These are phyloP conservation scores for Scedosporium minutisporum DNA, from an alignment of 2,329 filamentous ascomycete species.

Conservation along the genomic window DNA sequence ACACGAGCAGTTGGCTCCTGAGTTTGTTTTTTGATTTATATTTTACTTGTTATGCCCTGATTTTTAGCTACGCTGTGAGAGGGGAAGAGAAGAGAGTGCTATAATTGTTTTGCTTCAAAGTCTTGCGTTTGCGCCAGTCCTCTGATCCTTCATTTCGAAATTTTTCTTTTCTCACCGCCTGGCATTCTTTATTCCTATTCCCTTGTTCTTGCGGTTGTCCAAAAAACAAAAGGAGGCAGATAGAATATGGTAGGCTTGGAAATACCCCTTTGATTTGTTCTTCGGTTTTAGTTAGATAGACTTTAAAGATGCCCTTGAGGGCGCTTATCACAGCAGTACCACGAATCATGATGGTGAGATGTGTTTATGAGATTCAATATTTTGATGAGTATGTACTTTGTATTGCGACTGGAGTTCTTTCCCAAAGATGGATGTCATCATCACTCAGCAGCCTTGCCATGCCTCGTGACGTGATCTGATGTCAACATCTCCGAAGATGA, in stretches of 20 bases:
- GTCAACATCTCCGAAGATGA: too few species aligned
- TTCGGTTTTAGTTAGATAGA: constrained; percentile 1
- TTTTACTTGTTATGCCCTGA: not conserved
- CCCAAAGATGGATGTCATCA: too few species aligned
- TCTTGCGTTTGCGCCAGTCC: not conserved
- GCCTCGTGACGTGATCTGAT: too few species aligned
- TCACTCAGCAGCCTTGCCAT: too few species aligned
- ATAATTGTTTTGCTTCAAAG: not conserved
- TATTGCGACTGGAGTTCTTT: too few species aligned
- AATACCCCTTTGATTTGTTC: constrained; percentile 1
- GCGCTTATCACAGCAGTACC: not conserved
- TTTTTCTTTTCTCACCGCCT: not conserved
- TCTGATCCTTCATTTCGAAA: not conserved
- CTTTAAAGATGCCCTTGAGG: not conserved
- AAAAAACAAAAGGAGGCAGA: not conserved
- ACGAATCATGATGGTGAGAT: too few species aligned
- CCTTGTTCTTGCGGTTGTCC: not conserved
- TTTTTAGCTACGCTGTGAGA: not conserved
- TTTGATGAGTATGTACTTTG: too few species aligned
- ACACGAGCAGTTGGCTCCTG: not conserved
- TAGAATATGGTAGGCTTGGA: constrained; percentile 5
- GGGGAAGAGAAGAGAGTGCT: not conserved
- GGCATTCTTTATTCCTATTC: not conserved
- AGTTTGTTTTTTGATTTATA: not conserved
- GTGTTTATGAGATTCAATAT: too few species aligned